Evolutionary conservation across 257 asterid species (phyloP).

Genomic region (Solanum phureja): DNA sequence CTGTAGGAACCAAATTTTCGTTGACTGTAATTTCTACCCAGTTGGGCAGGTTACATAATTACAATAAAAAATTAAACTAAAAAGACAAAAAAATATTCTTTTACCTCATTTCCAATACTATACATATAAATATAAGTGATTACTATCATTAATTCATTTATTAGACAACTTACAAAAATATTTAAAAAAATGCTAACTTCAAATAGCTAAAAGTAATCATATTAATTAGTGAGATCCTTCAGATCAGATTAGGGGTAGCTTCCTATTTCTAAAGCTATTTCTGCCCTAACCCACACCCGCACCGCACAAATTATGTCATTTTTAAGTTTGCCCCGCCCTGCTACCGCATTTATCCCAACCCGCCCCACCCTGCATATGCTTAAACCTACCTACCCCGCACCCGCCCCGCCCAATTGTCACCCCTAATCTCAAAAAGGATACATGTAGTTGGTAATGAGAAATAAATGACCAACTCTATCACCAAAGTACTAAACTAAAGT

Average conservation of each 20-base stretch:
- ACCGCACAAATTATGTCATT: background rate
- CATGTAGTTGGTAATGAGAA: background rate
- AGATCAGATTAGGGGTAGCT: background rate
- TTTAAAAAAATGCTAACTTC: background rate
- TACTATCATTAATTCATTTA: background rate
- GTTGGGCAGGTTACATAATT: background rate
- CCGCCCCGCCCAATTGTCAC: background rate
- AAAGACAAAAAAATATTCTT: no score
- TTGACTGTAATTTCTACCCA: background rate
- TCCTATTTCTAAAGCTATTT: background rate
- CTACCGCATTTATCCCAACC: background rate
- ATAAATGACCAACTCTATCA: background rate
- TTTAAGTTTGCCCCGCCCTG: background rate
- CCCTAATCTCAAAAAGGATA: background rate
- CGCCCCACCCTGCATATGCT: background rate
- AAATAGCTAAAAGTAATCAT: background rate
- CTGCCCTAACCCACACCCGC: background rate
- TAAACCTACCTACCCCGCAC: background rate
- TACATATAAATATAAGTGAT: background rate
- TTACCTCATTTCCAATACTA: background rate
- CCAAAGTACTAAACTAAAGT: background rate
- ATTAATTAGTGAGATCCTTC: background rate
- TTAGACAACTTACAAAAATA: background rate
- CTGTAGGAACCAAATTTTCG: background rate
- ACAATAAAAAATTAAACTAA: background rate